Evolutionary conservation across 1,284 basidiomycete genomes (phyloP).

Genomic region (Garcileccinum viscosum): DNA sequence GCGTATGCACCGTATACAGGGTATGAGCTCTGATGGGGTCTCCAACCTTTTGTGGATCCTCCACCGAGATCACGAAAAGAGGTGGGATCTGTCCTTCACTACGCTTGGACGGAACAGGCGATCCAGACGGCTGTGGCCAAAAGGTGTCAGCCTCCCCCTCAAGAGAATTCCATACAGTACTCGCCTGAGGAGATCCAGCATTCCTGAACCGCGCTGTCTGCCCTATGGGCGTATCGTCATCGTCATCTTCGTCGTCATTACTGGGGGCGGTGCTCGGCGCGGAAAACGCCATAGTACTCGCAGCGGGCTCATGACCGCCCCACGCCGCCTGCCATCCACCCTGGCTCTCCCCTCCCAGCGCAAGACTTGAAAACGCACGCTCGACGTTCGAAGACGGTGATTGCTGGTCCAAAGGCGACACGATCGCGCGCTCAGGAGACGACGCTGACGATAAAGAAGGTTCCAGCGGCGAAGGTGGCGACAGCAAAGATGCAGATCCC

Average conservation of each 20-base stretch:
- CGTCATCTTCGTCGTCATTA: constrained; percentile 67
- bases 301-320: constrained; percentile 40
- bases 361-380: constrained; percentile 62
- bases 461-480: constrained; percentile 29
- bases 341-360: constrained; percentile 64
- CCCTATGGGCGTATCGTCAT: constrained; percentile 76
- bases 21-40: constrained; percentile 91
- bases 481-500: constrained; percentile 13
- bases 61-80: constrained; percentile 82
- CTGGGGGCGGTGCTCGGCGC: constrained; percentile 21
- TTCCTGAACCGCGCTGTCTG: constrained; percentile 53
- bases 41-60: constrained; percentile 93
- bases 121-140: constrained; percentile 23
- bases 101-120: constrained; percentile 28
- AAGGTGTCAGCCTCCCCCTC: constrained; percentile 7
- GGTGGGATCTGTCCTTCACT: constrained; percentile 57
- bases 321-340: constrained; percentile 62
- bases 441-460: constrained; percentile 24
- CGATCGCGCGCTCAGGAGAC: constrained; percentile 42
- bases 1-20: constrained; percentile 93
- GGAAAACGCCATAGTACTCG: constrained; percentile 16
- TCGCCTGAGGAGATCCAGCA: constrained; percentile 36
- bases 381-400: constrained; percentile 43
- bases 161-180: not conserved
- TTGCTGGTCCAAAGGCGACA: constrained; percentile 60